A percentile compares a stretch with the other conserved stretches of the same genome.
phyloP scores from a whole-genome alignment of 495 filamentous ascomycete species.

The Aspergillus avenaceus region DNA sequence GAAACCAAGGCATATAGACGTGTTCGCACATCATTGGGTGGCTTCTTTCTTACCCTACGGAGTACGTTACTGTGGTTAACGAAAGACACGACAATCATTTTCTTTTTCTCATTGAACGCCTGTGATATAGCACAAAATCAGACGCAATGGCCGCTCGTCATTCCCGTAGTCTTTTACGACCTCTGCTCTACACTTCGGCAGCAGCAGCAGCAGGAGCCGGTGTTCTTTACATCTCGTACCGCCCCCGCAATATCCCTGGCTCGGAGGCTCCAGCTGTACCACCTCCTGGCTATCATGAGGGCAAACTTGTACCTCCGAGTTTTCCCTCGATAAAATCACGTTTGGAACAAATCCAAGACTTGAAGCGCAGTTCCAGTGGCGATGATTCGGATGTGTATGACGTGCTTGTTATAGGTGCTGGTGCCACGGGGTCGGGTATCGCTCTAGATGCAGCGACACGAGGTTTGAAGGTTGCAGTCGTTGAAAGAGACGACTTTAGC shows the following conservation, averaged over 20 bases:
- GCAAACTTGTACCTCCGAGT: constrained; percentile 71
- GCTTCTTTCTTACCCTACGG: too few relatives aligned
- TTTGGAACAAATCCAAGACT: constrained; percentile 50
- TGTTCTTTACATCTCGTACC: constrained; percentile 71
- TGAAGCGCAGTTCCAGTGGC: constrained; percentile 33
- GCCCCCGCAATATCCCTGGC: constrained; percentile 82
- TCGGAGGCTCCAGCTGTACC: constrained; percentile 74
- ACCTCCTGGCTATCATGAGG: constrained; percentile 75
- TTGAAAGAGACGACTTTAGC: constrained; percentile 96
- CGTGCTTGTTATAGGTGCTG: constrained; percentile 84
- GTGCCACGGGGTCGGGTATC: constrained; percentile 89
- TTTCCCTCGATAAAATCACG: constrained; percentile 77
- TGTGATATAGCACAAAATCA: not conserved
- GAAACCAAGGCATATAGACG: too few relatives aligned
- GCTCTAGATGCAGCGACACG: constrained; percentile 91
- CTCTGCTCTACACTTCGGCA: constrained; percentile 58
- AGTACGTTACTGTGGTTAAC: not conserved
- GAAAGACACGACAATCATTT: not conserved
- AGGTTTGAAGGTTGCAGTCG: constrained; percentile 85
- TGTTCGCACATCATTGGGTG: too few relatives aligned
- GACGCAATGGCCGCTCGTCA: constrained; percentile 56
- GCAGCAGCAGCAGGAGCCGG: constrained; percentile 56
- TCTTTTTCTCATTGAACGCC: not conserved
- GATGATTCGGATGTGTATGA: constrained; percentile 60
- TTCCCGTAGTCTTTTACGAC: constrained; percentile 52